A percentile compares a stretch with the other conserved stretches of the same genome.
These are phyloP conservation scores for Trichosporon inkin DNA, from an alignment of 1,284 basidiomycete species.

Conservation along the genomic window DNA sequence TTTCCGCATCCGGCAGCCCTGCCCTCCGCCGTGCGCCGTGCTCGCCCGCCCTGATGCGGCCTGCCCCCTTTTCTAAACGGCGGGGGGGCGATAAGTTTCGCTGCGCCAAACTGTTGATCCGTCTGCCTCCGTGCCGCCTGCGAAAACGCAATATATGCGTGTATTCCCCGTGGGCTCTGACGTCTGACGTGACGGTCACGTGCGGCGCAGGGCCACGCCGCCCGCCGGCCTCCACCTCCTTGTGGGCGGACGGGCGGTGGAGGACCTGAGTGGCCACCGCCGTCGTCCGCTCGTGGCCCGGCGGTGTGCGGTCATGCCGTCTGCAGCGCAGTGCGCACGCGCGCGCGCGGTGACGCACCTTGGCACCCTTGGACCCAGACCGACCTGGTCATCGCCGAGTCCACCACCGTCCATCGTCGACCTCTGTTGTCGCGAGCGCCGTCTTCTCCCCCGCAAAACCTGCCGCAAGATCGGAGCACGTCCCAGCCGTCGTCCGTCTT, in stretches of 20 bases:
- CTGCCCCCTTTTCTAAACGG: too few relatives aligned
- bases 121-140: background rate
- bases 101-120: background rate
- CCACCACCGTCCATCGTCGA: background rate
- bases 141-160: background rate
- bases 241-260: background rate
- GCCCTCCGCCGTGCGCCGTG: background rate
- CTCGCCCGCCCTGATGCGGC: background rate
- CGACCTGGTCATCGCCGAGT: background rate
- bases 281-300: too few relatives aligned
- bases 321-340: too few relatives aligned
- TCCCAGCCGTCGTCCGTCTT: background rate
- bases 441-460: background rate
- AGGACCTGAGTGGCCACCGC: conserved; percentile 6
- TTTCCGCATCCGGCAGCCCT: too few relatives aligned
- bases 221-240: conserved; percentile 1
- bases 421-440: background rate
- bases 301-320: too few relatives aligned
- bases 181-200: background rate
- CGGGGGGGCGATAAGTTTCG: background rate
- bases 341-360: conserved; percentile 7
- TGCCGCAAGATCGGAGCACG: background rate
- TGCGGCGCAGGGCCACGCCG: background rate
- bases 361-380: background rate
- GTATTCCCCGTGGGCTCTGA: background rate